phyloP scores from a whole-genome alignment of 2,329 filamentous ascomycete genomes.

The Cladophialophora exuberans region DNA sequence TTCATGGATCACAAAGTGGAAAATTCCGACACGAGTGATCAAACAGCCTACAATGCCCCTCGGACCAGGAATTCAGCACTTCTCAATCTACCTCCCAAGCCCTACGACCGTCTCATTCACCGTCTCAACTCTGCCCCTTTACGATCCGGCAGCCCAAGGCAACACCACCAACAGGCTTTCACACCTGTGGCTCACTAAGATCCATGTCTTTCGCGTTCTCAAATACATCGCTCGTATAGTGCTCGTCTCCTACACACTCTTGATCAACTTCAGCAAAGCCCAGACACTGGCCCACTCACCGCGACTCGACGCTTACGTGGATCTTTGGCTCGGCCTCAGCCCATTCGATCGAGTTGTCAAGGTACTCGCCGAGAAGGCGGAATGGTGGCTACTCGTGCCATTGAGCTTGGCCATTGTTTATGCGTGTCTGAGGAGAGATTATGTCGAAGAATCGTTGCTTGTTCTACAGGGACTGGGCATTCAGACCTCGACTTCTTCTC shows the following conservation, averaged over 20 bases:
- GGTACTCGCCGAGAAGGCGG: slow-evolving; percentile 41
- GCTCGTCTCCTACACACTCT: slow-evolving; percentile 46
- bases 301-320: slow-evolving; percentile 35
- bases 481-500: slow-evolving; percentile 76
- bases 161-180: background rate
- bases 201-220: slow-evolving; percentile 43
- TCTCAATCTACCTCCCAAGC: slow-evolving; percentile 70
- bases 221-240: slow-evolving; percentile 50
- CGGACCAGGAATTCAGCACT: slow-evolving; percentile 38
- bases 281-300: slow-evolving; percentile 38
- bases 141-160: slow-evolving; percentile 44
- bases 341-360: slow-evolving; percentile 36
- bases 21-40: no score
- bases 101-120: slow-evolving; percentile 91
- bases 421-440: slow-evolving; percentile 51
- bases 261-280: slow-evolving; percentile 41
- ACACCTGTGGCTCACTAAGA: slow-evolving; percentile 37
- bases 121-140: slow-evolving; percentile 74
- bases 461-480: slow-evolving; percentile 88
- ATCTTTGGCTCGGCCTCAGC: slow-evolving; percentile 37
- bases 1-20: no score
- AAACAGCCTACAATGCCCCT: no score
- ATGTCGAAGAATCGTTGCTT: slow-evolving; percentile 78
- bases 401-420: slow-evolving; percentile 47
- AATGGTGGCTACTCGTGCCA: slow-evolving; percentile 48